Evolutionary conservation across 2,329 filamentous ascomycete species (phyloP), one percentile per base, ranked within the genome.

Genomic region (Ilyonectria destructans): DNA sequence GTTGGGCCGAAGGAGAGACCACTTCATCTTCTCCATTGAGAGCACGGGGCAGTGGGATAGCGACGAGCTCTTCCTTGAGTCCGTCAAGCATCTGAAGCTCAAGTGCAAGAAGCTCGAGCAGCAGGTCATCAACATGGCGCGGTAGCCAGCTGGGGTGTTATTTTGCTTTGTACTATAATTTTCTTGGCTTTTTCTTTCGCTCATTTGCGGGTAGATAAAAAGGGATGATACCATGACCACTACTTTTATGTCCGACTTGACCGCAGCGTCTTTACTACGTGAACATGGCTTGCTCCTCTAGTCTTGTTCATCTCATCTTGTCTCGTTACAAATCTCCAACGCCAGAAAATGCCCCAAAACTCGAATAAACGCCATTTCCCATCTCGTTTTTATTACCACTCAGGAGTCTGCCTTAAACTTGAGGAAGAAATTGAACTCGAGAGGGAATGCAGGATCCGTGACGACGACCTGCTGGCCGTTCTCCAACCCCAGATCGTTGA

Each of bases 11-110:
- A 86, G 95, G 75, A 88, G 95, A 72, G 96, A 99, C 81, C 97
- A 99, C 84, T 99, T 99, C 82, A 98, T 99, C 82, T 99, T 96
- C 86, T 92, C 91, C 62, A 88, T 99, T 40, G 96, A 99, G 86
- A 98, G 95, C 85, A 92, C 94, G 0, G 97, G 96, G 6, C 96
- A 99, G 84, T 97, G 94, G 86, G 92, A 96, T 67, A 97, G 95
- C 78, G 96, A 98, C 77, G 91, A 95, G 82, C 86, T 99, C 71
- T 98, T 99, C 85, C 82, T 99, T 64, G 95, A 98, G 83, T 91
- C 94, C 31, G 88, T 99, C 58, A 93, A 92, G 83, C 86, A 94
- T 74, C 84, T 99, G 70, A 97, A 95, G 85, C 86, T 89, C 76
- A 98, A 98, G 86, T 96, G 93, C 74, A 85, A 90, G 78, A 87